phyloP scores from a whole-genome alignment of 1,139 yeast genomes.

The Debaryomyces sp. region DNA sequence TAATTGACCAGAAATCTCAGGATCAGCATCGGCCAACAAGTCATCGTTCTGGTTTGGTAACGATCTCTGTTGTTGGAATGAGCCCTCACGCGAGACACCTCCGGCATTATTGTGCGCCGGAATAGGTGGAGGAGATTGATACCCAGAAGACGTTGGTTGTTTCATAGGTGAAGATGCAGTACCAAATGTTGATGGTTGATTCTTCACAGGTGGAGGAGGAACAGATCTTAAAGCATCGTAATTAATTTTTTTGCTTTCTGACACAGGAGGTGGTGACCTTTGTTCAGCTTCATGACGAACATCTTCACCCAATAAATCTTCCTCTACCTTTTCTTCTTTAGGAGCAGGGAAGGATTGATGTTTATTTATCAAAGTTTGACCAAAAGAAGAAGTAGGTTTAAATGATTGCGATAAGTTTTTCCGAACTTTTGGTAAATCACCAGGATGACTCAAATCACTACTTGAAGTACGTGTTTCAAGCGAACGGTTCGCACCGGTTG shows the following conservation, averaged over 20 bases:
- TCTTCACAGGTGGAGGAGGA: conserved; percentile 47
- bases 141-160: conserved; percentile 9
- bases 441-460: conserved; percentile 39
- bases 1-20: conserved; percentile 64
- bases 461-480: conserved; percentile 24
- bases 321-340: conserved; percentile 24
- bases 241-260: conserved; percentile 30
- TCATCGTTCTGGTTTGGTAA: conserved; percentile 40
- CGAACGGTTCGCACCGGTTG: not conserved
- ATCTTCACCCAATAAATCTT: conserved; percentile 12
- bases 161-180: conserved; percentile 1
- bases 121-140: conserved; percentile 5
- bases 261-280: conserved; percentile 12
- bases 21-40: conserved; percentile 53
- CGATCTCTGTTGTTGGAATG: not conserved
- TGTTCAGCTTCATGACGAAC: conserved; percentile 5
- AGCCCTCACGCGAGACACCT: conserved; percentile 3
- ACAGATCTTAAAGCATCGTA: conserved; percentile 52
- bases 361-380: conserved; percentile 54
- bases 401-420: conserved; percentile 40
- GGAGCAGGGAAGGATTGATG: conserved; percentile 21
- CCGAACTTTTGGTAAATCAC: conserved; percentile 44
- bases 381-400: conserved; percentile 70
- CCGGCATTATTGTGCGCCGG: not conserved
- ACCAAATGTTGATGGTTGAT: conserved; percentile 10